These are phyloP conservation scores for Pestalotiopsis sp. DNA, from an alignment of 2,329 filamentous ascomycete species.

Conservation along the genomic window DNA sequence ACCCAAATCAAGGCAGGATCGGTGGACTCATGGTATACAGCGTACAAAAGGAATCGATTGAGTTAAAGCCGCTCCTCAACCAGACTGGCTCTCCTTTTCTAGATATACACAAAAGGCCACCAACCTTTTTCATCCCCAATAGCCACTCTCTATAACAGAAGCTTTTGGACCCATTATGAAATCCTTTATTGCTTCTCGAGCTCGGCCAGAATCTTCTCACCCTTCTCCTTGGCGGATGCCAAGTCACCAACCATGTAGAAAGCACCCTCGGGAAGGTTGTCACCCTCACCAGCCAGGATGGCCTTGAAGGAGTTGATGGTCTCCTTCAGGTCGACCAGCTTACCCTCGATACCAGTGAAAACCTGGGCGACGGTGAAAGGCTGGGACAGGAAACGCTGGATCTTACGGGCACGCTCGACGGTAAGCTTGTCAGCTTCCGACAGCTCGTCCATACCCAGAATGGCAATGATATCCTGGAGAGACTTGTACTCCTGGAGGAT, in stretches of 20 bases:
- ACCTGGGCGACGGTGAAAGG: conserved; percentile 89
- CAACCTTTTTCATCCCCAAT: conserved; percentile 31
- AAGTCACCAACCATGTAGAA: conserved; percentile 99
- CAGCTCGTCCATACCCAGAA: conserved; percentile 99
- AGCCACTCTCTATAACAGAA: conserved; percentile 34
- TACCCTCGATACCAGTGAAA: conserved; percentile 93
- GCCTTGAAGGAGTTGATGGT: conserved; percentile 98
- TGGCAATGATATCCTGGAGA: conserved; percentile 99
- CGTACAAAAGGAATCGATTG: conserved; percentile 62
- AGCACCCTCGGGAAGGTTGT: conserved; percentile 90
- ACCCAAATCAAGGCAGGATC: conserved; percentile 42
- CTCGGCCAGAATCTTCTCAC: conserved; percentile 99
- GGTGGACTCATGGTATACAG: conserved; percentile 63
- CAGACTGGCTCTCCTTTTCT: conserved; percentile 49
- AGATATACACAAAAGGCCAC: conserved; percentile 58
- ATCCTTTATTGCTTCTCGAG: conserved; percentile 66
- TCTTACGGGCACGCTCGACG: conserved; percentile 99
- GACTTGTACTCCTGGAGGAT: conserved; percentile 99
- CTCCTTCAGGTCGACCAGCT: conserved; percentile 97
- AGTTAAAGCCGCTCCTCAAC: conserved; percentile 54
- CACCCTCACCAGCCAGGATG: conserved; percentile 92
- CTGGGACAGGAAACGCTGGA: conserved; percentile 99
- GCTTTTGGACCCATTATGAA: conserved; percentile 7
- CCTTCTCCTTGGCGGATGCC: conserved; percentile 90
- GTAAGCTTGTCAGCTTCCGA: conserved; percentile 99